Evolutionary conservation across 2,329 filamentous ascomycete genomes (phyloP), one percentile per base, ranked within the genome.

Genomic region (Pseudogymnoascus sp.): DNA sequence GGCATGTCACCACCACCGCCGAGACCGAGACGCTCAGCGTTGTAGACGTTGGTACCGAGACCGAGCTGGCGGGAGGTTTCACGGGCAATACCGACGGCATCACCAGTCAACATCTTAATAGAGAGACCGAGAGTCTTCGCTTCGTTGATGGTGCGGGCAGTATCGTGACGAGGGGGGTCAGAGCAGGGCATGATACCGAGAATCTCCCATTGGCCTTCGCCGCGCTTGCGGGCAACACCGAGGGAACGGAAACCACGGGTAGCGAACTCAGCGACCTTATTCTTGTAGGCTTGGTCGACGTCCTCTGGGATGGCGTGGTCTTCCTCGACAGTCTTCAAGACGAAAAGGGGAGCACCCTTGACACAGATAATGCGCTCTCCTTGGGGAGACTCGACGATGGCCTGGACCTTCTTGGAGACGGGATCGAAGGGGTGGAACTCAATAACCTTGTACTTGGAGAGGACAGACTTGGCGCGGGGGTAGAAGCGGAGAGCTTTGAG

Each of bases 81-180:
- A 80, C 90, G 88, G 71, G 91, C 91, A 75, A 96, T 96, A 77
- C 91, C 92, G 74, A 96, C 91, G 69, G 92, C 91, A 75, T 96
- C 91, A 84, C 91, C 91, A 78, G 92, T 96, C 79, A 96, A 85
- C 91, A 96, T 96, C 84, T 96, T 96, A 79, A 96, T 92, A 70
- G 89, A 92, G 66, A 96, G 82, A 82, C 91, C 91, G 64, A 96
- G 86, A 67, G 81, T 84, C 83, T 95, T 93, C 73, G 91, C 91
- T 78, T 96, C 91, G 76, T 90, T 89, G 79, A 96, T 90, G 66
- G 92, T 96, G 76, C 90, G 90, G 72, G 88, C 90, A 70, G 92
- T 96, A 74, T 96, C 91, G 80, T 96, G 87, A 73, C 92, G 90
- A 70, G 91, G 91, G 71, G 92, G 92, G 76, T 96, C 91, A 71